These are phyloP conservation scores for Trifolium pratense DNA, from an alignment of 306 rosid genomes.

Conservation along the genomic window DNA sequence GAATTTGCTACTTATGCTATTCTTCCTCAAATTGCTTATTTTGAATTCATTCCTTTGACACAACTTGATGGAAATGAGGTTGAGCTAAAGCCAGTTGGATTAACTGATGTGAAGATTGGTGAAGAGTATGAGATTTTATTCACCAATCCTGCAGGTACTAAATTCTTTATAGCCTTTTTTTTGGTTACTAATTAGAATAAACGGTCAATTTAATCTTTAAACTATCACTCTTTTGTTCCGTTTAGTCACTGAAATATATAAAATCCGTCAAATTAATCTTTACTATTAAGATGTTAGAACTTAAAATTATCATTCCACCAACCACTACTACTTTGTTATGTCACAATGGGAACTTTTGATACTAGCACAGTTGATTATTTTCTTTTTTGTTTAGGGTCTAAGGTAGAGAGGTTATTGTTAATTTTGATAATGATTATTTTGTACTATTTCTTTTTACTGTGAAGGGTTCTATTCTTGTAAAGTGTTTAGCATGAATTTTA, in stretches of 20 bases:
- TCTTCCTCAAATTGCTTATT: conserved; percentile 89
- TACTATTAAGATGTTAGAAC: neutral
- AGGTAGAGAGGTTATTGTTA: neutral
- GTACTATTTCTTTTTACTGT: neutral
- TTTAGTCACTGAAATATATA: no score
- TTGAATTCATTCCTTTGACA: conserved; percentile 75
- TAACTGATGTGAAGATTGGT: conserved; percentile 73
- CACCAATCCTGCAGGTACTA: conserved; percentile 81
- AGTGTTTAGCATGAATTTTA: neutral
- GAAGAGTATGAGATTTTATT: conserved; percentile 71
- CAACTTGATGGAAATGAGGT: conserved; percentile 15
- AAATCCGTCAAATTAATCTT: no score
- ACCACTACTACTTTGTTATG: neutral
- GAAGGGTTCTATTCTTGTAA: neutral
- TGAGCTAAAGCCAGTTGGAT: conserved; percentile 61
- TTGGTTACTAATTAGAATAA: neutral
- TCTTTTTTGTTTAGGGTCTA: neutral
- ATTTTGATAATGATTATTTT: neutral
- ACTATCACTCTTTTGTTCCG: neutral
- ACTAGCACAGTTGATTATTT: neutral
- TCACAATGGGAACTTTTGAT: neutral
- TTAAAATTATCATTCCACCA: neutral
- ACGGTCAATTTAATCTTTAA: neutral
- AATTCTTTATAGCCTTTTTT: neutral
- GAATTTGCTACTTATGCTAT: conserved; percentile 76